A percentile compares a stretch with the other conserved stretches of the same genome.
phyloP scores from a whole-genome alignment of 331 rosid genomes.

The Spiraea crenata region DNA sequence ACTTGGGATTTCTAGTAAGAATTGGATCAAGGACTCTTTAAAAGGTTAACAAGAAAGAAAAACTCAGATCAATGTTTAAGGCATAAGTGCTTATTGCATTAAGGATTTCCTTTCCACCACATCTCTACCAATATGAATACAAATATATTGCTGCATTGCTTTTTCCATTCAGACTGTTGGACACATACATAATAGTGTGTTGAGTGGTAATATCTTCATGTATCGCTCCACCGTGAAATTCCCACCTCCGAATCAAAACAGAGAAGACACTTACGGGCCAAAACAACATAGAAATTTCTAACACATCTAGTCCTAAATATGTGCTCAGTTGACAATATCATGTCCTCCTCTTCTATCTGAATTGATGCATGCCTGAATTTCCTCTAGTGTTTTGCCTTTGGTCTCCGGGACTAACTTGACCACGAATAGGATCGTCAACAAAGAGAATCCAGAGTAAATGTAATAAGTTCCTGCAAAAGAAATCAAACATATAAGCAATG shows the following conservation, averaged over 20 bases:
- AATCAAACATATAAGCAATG: not conserved
- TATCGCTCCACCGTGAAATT: not conserved
- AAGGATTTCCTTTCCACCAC: not conserved
- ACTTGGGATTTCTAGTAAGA: too few relatives aligned
- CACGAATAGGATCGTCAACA: constrained; percentile 56
- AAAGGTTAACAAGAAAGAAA: not conserved
- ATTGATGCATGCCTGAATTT: constrained; percentile 61
- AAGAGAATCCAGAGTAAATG: constrained; percentile 56
- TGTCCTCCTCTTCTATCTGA: constrained; percentile 23
- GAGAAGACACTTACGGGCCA: constrained; percentile 1
- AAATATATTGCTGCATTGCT: not conserved
- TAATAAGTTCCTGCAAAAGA: constrained; percentile 57
- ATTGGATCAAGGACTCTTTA: not conserved
- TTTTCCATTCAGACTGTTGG: not conserved
- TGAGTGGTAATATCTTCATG: not conserved
- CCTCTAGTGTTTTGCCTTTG: constrained; percentile 87
- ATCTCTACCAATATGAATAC: not conserved
- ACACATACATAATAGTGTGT: not conserved
- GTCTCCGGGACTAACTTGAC: constrained; percentile 77
- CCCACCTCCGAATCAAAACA: constrained; percentile 4
- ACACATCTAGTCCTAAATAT: not conserved
- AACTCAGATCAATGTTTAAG: not conserved
- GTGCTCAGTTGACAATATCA: constrained; percentile 4
- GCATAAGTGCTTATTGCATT: not conserved
- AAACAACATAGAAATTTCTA: not conserved